Evolutionary conservation across 2,329 filamentous ascomycete genomes (phyloP).

Genomic region (Cladorrhinum sp.): DNA sequence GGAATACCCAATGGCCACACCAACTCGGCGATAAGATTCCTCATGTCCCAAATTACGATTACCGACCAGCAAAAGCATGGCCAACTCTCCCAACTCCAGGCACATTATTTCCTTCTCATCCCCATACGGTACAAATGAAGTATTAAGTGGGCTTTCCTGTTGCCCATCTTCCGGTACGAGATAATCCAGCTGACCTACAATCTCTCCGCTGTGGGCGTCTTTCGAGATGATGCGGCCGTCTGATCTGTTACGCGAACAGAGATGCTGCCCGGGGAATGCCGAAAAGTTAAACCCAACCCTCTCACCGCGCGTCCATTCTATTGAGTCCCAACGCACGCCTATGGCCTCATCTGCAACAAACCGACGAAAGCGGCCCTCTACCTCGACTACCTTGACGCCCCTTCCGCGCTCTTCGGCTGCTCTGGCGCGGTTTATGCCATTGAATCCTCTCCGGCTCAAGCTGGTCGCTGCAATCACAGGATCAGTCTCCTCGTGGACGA

Average conservation of each 20-base stretch:
- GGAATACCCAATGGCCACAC: conserved; percentile 25
- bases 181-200: conserved; percentile 28
- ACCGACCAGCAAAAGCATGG: conserved; percentile 26
- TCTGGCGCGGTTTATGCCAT: conserved; percentile 15
- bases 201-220: conserved; percentile 27
- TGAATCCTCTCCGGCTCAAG: neutral
- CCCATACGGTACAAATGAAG: conserved; percentile 19
- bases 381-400: conserved; percentile 22
- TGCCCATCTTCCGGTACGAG: neutral
- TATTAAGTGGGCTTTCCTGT: neutral
- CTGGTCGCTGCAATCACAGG: neutral
- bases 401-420: conserved; percentile 23
- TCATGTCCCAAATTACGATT: neutral
- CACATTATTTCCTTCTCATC: conserved; percentile 25
- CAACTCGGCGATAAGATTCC: conserved; percentile 23
- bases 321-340: conserved; percentile 20
- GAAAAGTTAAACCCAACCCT: conserved; percentile 21
- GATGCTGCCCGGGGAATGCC: conserved; percentile 17
- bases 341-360: conserved; percentile 20
- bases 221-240: conserved; percentile 25
- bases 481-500: conserved; percentile 1
- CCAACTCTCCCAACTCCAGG: conserved; percentile 26
- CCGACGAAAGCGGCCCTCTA: conserved; percentile 24
- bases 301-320: conserved; percentile 18
- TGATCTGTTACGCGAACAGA: conserved; percentile 21